phyloP scores from a whole-genome alignment of 352 stramenopile species.

The Pythium dissotocum region DNA sequence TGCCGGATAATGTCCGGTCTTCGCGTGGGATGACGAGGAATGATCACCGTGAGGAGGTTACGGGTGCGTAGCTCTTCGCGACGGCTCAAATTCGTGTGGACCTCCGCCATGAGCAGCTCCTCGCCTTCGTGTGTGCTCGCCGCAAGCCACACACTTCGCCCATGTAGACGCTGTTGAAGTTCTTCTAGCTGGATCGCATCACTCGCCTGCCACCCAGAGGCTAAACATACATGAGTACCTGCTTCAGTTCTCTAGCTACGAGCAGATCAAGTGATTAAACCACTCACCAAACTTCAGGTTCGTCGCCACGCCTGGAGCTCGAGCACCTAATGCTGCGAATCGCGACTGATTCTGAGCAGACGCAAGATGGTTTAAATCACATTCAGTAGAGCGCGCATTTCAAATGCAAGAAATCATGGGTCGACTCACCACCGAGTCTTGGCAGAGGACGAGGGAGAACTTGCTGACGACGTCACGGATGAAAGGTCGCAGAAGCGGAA shows the following conservation, averaged over 20 bases:
- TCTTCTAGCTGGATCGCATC: conserved; percentile 4
- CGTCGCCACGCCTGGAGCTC: conserved; percentile 28
- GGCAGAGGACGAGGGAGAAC: conserved; percentile 65
- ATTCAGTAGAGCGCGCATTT: too few relatives aligned
- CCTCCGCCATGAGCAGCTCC: conserved; percentile 45
- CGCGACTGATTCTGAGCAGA: conserved; percentile 44
- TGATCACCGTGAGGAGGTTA: conserved; percentile 48
- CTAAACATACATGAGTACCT: conserved; percentile 1
- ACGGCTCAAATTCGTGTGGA: conserved; percentile 26
- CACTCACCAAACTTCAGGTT: conserved; percentile 78
- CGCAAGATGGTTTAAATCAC: not conserved
- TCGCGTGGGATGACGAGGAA: conserved; percentile 62
- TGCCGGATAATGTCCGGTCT: conserved; percentile 35
- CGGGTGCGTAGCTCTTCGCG: conserved; percentile 15
- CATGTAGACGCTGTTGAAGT: conserved; percentile 28
- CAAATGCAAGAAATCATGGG: too few relatives aligned
- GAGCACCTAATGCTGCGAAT: conserved; percentile 48
- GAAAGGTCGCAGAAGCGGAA: conserved; percentile 32
- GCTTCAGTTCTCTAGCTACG: not conserved
- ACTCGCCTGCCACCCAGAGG: conserved; percentile 15
- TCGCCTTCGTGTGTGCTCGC: conserved; percentile 74
- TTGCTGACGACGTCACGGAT: conserved; percentile 20
- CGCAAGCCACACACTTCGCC: conserved; percentile 47
- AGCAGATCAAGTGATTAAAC: not conserved
- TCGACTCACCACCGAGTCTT: conserved; percentile 45